phyloP scores from a whole-genome alignment of 495 filamentous ascomycete species.

The Penicillium maclennaniae region DNA sequence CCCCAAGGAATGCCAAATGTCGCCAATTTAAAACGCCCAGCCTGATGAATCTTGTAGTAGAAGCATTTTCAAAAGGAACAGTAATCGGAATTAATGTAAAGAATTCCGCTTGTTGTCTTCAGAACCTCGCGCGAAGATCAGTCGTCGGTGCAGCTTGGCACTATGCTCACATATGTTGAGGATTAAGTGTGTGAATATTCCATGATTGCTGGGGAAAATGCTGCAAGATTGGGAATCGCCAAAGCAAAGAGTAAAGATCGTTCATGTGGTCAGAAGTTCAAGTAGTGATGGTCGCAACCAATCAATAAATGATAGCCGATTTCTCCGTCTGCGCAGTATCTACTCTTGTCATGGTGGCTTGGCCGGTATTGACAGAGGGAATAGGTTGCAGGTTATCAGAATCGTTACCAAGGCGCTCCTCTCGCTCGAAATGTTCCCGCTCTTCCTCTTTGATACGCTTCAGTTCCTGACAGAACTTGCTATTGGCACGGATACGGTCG shows the following conservation, averaged over 20 bases:
- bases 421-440: slow-evolving; percentile 15
- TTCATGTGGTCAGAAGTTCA: neutral
- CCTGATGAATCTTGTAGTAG: neutral
- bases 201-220: neutral
- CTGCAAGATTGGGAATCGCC: slow-evolving; percentile 9
- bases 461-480: slow-evolving; percentile 37
- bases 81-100: neutral
- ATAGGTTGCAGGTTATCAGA: slow-evolving; percentile 10
- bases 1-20: neutral
- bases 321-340: slow-evolving; percentile 25
- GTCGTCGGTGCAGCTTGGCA: neutral
- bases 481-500: slow-evolving; percentile 29
- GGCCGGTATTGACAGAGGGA: slow-evolving; percentile 10
- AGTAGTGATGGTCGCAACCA: neutral
- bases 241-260: neutral
- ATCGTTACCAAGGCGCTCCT: slow-evolving; percentile 11
- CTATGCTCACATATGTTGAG: slow-evolving; percentile 8
- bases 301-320: slow-evolving; percentile 23
- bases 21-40: neutral
- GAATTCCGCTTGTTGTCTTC: neutral
- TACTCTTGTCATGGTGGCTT: slow-evolving; percentile 12
- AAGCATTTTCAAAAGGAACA: neutral
- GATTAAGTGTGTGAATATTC: slow-evolving; percentile 3
- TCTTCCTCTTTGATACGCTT: slow-evolving; percentile 35
- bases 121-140: neutral